Evolutionary conservation across 257 asterid genomes (phyloP).

Genomic region (Lantana camara): DNA sequence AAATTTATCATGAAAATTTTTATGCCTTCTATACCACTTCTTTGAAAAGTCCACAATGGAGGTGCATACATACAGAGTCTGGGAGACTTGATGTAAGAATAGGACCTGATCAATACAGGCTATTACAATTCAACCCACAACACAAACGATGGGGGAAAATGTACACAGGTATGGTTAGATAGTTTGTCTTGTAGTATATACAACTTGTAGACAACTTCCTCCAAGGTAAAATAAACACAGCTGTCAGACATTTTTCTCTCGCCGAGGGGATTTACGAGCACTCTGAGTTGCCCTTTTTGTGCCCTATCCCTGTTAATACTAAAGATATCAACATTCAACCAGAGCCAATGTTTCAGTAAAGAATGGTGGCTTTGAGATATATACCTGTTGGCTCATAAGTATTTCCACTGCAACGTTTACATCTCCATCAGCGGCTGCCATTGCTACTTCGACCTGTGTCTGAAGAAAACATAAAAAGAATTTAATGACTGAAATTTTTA

Average conservation of each 20-base stretch:
- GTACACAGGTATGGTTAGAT: slow-evolving; percentile 15
- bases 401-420: slow-evolving; percentile 85
- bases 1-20: too few species aligned
- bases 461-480: slow-evolving; percentile 29
- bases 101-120: not conserved
- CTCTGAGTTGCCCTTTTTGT: not conserved
- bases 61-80: too few species aligned
- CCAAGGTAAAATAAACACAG: slow-evolving; percentile 4
- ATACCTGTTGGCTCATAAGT: slow-evolving; percentile 96
- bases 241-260: slow-evolving; percentile 25
- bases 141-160: not conserved
- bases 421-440: slow-evolving; percentile 94
- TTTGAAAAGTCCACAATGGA: too few species aligned
- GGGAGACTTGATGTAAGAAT: too few species aligned
- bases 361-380: not conserved
- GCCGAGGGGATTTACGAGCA: not conserved
- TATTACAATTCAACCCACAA: slow-evolving; percentile 12
- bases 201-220: slow-evolving; percentile 22
- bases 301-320: slow-evolving; percentile 38
- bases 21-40: too few species aligned
- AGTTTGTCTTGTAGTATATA: slow-evolving; percentile 26
- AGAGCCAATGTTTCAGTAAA: not conserved
- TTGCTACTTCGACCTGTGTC: slow-evolving; percentile 96
- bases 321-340: slow-evolving; percentile 12
- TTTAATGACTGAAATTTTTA: not conserved